Evolutionary conservation across 805 yeast species (phyloP).

Genomic region (Vanderwaltozyma verrucispora): DNA sequence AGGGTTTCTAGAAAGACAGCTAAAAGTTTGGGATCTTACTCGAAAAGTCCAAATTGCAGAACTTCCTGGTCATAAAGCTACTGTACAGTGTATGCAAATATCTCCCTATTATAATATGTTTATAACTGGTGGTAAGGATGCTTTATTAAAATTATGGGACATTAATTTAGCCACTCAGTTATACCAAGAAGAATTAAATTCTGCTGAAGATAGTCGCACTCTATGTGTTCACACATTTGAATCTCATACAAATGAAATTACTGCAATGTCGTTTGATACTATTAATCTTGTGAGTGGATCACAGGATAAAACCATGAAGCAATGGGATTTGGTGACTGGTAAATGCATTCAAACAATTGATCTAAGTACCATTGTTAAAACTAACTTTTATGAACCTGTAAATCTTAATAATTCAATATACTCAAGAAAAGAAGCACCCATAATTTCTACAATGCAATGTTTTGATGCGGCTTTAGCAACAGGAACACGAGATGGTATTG

Average conservation of each 20-base stretch:
- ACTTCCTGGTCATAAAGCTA: conserved; percentile 41
- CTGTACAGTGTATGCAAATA: conserved; percentile 51
- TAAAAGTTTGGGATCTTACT: conserved; percentile 76
- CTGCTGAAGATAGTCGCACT: conserved; percentile 10
- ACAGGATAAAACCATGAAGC: conserved; percentile 59
- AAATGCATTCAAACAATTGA: conserved; percentile 63
- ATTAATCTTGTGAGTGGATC: conserved; percentile 57
- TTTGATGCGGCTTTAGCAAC: conserved; percentile 70
- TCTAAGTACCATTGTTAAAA: conserved; percentile 29
- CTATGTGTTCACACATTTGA: conserved; percentile 42
- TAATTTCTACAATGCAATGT: conserved; percentile 59
- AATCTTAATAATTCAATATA: neutral
- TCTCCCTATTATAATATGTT: conserved; percentile 36
- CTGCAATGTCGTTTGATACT: conserved; percentile 48
- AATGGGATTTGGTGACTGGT: conserved; percentile 63
- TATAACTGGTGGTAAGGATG: conserved; percentile 51
- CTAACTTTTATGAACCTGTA: conserved; percentile 3
- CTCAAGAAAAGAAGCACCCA: conserved; percentile 23
- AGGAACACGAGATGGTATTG: conserved; percentile 68
- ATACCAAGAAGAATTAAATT: conserved; percentile 10
- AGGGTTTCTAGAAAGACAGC: conserved; percentile 57
- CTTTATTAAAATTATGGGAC: conserved; percentile 55
- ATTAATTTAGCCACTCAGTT: conserved; percentile 23
- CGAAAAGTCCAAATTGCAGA: conserved; percentile 37
- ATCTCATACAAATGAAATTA: conserved; percentile 57